Base-by-base conservation (phyloP, 1,284 basidiomycete genomes). In the Papiliotrema laurentii region DNA sequence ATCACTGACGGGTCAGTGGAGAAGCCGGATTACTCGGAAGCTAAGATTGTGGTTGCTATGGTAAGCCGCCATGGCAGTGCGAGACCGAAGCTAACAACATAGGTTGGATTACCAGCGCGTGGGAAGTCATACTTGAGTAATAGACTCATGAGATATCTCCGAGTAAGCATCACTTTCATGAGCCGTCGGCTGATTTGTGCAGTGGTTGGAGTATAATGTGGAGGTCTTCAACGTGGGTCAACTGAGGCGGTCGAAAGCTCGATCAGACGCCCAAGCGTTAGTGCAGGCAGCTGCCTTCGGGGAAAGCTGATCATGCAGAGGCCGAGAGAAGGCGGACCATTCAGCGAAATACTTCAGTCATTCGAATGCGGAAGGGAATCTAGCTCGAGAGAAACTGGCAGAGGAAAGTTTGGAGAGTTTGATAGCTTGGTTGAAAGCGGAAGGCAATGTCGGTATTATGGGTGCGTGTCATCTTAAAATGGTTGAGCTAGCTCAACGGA, bases 181-280 rank as follows among this genome's bases (percentile, higher is more conserved):
- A 24, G 14, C 26, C 5, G 5, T 2, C 28, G 14, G 30, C 45
- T 49, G 22, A 45, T 28, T 19, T 6, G 2, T 4, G n/a, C n/a
- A 96, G 90, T 99, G 96, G 96, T 81, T 98, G 40, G 96, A 99
- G 73, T 99, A 97, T 73, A 84, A 94, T 58, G 96, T 98, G 51
- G 89, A 96, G 78, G 91, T 98, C 1, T 98, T 98, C 79, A 98
- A 98, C 68, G 96, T 97, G 27, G 96, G 96, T 4, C 94, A 98
- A 71, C 78, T 97, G 19, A 82, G 94, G 42, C 83, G 94, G 25
- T 88, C 87, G 1, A 83, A 91, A 56, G 93, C 93, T 4, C 82
- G 80, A 43, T 81, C 86, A 65, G 85, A 82, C 68, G 82, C 84
- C 19, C 78, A 85, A 60, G 80, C 84, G 86, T 89, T 56, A 37